Percentiles rank a stretch among this genome's conserved stretches.
Evolutionary conservation across 2,329 filamentous ascomycete species (phyloP).

Genomic region (Scortechinia acanthostroma): DNA sequence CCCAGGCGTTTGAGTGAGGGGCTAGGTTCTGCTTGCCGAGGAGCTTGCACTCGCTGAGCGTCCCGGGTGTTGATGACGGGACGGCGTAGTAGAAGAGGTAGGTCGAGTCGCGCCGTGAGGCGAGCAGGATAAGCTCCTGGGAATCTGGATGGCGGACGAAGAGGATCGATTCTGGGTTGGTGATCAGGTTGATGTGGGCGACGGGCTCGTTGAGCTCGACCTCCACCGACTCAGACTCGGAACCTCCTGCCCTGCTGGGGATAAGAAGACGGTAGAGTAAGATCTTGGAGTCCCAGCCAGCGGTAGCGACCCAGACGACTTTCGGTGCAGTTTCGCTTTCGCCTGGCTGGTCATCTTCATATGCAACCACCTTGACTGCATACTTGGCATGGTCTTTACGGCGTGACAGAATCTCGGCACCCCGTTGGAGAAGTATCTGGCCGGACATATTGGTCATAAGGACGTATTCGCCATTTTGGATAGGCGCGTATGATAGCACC

Average conservation of each 20-base stretch:
- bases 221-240: constrained; percentile 6
- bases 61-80: constrained; percentile 8
- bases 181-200: constrained; percentile 30
- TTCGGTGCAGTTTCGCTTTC: constrained; percentile 9
- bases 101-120: constrained; percentile 48
- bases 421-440: constrained; percentile 37
- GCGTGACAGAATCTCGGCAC: constrained; percentile 29
- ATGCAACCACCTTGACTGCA: constrained; percentile 38
- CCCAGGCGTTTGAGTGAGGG: constrained; percentile 56
- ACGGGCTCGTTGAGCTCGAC: constrained; percentile 23
- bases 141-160: constrained; percentile 41
- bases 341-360: no score
- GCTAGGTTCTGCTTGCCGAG: constrained; percentile 52
- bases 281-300: constrained; percentile 52
- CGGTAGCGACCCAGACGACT: constrained; percentile 37
- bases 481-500: constrained; percentile 37
- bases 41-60: constrained; percentile 21
- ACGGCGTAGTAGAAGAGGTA: constrained; percentile 44
- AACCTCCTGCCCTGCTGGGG: constrained; percentile 4
- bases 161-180: constrained; percentile 47
- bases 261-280: constrained; percentile 33
- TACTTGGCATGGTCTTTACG: constrained; percentile 52
- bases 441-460: constrained; percentile 54
- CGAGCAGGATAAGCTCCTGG: constrained; percentile 35
- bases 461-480: constrained; percentile 29